These are phyloP conservation scores for Zoysia pacifica DNA, from an alignment of 176 grass and related monocot species.

Conservation along the genomic window DNA sequence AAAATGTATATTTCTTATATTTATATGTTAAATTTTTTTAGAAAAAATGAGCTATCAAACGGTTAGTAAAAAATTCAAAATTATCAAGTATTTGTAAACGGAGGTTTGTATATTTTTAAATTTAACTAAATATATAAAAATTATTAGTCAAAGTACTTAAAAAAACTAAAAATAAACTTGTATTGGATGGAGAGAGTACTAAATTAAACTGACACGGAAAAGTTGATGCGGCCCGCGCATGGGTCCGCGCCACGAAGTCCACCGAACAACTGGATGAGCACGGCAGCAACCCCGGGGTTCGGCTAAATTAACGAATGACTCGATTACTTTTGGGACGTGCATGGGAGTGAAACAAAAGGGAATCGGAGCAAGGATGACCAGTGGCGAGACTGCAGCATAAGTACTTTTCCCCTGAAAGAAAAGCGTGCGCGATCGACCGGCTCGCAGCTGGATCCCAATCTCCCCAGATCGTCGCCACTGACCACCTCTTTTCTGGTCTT, in stretches of 20 bases:
- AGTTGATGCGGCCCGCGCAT: neutral
- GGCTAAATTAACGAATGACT: conserved; percentile 49
- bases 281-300: neutral
- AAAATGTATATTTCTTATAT: too few species aligned
- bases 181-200: too few species aligned
- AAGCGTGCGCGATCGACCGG: neutral
- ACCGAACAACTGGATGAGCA: conserved; percentile 20
- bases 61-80: too few species aligned
- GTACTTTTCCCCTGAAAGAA: neutral
- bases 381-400: neutral
- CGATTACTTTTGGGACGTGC: neutral
- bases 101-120: too few species aligned
- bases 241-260: conserved; percentile 1
- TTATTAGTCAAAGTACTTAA: too few species aligned
- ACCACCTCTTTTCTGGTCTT: neutral
- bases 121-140: too few species aligned
- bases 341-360: neutral
- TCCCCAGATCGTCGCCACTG: conserved; percentile 7
- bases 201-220: neutral
- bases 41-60: too few species aligned
- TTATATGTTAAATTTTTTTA: too few species aligned
- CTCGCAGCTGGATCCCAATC: conserved; percentile 53
- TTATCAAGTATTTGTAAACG: too few species aligned
- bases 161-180: too few species aligned
- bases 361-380: conserved; percentile 43